Evolutionary conservation across 2,329 filamentous ascomycete species (phyloP).

Genomic region (Microsporum canis): DNA sequence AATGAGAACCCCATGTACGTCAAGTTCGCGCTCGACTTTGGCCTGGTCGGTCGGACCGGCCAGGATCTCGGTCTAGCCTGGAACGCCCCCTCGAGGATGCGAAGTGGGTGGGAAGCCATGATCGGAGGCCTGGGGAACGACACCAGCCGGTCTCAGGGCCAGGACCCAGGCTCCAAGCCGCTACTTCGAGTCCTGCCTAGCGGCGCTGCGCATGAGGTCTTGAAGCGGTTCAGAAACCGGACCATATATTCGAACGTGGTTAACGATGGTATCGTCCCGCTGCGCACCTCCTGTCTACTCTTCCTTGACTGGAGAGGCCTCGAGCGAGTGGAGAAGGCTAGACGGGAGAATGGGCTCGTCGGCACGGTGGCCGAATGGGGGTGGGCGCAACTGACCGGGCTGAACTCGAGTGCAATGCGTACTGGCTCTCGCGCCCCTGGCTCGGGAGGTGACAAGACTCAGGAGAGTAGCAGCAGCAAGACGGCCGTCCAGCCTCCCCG

Average conservation of each 20-base stretch:
- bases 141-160: constrained; percentile 41
- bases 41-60: constrained; percentile 87
- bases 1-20: constrained; percentile 98
- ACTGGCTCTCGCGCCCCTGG: constrained; percentile 13
- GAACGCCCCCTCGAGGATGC: constrained; percentile 74
- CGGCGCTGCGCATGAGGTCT: constrained; percentile 74
- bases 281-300: constrained; percentile 88
- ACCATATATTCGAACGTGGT: constrained; percentile 96
- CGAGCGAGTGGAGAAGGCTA: constrained; percentile 84
- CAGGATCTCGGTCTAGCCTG: constrained; percentile 92
- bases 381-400: constrained; percentile 78
- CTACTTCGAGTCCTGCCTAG: constrained; percentile 79
- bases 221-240: constrained; percentile 78
- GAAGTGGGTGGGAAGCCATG: constrained; percentile 79
- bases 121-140: constrained; percentile 67
- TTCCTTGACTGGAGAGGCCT: constrained; percentile 96
- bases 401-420: constrained; percentile 43
- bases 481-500: background rate
- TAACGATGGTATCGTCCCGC: constrained; percentile 90
- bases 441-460: constrained; percentile 3
- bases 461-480: background rate
- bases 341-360: constrained; percentile 80
- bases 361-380: constrained; percentile 89
- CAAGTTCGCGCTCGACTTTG: constrained; percentile 92
- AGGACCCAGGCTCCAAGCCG: constrained; percentile 74